Evolutionary conservation across 495 filamentous ascomycete genomes (phyloP), one percentile per base, ranked within the genome.

Genomic region (Thermochaetoides thermophila): DNA sequence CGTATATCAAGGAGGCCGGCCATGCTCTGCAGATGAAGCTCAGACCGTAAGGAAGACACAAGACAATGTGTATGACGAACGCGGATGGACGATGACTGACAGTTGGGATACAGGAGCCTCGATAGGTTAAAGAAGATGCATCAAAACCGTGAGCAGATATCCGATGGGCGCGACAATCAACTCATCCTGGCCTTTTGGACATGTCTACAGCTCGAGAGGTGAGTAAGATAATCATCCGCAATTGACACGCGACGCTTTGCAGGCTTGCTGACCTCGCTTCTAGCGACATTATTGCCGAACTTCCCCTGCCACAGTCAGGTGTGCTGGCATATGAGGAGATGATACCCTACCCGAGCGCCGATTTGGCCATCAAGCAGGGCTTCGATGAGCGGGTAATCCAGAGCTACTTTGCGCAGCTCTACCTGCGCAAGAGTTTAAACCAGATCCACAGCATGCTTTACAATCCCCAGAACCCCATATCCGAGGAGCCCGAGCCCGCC

Each of bases 121-220:
- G 60, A 59, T 29, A 59, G 59, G 21, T 48, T 61, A 27, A 55
- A 48, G 17, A 57, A 44, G 33, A 37, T 58, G 32, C 48, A 60
- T 23, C 45, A 55, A 14, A 34, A 28, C 25, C n/a, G 13, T 8
- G 33, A 31, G 11, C 29, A 31, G 16, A 17, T 61, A 46, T 43
- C 49, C 26, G 34, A 61, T 30, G 51, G 48, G 31, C 30, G 42
- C 25, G 67, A 72, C 43, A 72, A 72, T 34, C 62, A 78, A 25
- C 62, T 80, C 31, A 62, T 78, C 21, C 76, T 89, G 42, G 82
- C 84, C 5, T 94, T 82, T 44, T 97, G 87, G 87, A 89, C 86
- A 7, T 91, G 82, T 49, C 59, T 94, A 43, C 89, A 95, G 43
- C 65, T 96, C 14, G 89, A 97, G 58, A 94, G 81, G 81, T 86